phyloP scores from a whole-genome alignment of 306 rosid species.

The Betula pendula region DNA sequence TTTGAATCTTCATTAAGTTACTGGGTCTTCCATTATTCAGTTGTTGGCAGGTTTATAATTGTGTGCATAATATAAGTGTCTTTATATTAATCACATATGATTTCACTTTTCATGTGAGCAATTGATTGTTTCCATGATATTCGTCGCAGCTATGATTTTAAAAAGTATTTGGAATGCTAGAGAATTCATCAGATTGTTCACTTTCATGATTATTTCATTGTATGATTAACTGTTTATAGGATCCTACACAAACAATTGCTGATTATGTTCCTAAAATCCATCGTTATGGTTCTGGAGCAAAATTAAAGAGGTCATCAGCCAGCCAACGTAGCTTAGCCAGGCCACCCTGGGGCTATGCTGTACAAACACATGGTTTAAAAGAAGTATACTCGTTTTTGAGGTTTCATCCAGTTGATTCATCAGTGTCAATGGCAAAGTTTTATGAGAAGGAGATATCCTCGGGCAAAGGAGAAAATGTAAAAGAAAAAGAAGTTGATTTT shows the following conservation, averaged over 20 bases:
- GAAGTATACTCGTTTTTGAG: conserved; percentile 42
- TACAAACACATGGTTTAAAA: conserved; percentile 40
- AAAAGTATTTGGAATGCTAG: neutral
- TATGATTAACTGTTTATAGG: conserved; percentile 39
- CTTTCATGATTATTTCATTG: conserved; percentile 6
- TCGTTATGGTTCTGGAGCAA: conserved; percentile 75
- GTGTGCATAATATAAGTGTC: neutral
- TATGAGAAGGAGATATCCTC: conserved; percentile 29
- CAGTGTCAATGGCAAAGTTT: conserved; percentile 48
- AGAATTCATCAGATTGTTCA: neutral
- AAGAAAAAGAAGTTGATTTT: conserved; percentile 27
- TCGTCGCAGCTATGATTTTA: neutral
- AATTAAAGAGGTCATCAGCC: conserved; percentile 73
- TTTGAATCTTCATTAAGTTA: neutral
- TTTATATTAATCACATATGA: neutral
- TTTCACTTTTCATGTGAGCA: neutral
- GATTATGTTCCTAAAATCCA: conserved; percentile 55
- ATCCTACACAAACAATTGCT: conserved; percentile 43
- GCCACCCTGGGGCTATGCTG: conserved; percentile 45
- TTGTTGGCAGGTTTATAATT: neutral
- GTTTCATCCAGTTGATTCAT: conserved; percentile 66
- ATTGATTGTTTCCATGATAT: neutral
- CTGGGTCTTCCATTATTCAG: neutral
- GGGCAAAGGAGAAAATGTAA: conserved; percentile 33
- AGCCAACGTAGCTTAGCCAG: conserved; percentile 38